Base-by-base conservation (phyloP, 2,329 filamentous ascomycete genomes). In the Exophiala bonariae region DNA sequence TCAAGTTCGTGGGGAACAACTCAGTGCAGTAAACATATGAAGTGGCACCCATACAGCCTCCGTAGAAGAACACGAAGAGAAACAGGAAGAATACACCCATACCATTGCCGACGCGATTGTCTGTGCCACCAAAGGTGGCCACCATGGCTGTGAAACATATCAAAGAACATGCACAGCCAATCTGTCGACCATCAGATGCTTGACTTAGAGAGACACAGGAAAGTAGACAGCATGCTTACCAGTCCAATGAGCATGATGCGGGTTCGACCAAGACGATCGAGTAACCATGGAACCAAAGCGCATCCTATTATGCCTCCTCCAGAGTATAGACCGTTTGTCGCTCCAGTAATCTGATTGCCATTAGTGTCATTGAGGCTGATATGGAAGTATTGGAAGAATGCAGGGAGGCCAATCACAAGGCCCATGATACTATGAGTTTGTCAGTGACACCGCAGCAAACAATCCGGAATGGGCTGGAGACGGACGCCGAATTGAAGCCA, bases 11-110 rank as follows among this genome's bases (percentile, higher is more conserved):
- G 8, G 49, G 49, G 28, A 47, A 51, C 19, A 51, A 32, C 26
- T 52, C 49, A n/a, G 34, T 20, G 22, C 35, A 36, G 39, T 44
- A 52, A 5, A 49, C 33, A 32, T 44, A 41, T 4, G 39, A 41
- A 10, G 44, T 41, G 3, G 41, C 44, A 26, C 45, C 44, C 13
- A 44, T 17, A 19, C n/a, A 36, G 28, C 65, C 69, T 30, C 62
- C 64, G 63, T 66, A 72, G 54, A 64, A 71, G 42, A 63, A 50
- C 28, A 67, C 64, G 47, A 63, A 67, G 46, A 70, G 60, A 57
- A 66, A 71, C 35, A 68, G 58, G 55, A 71, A 69, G 49, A 70
- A 67, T 0, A 71, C 63, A 5, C 62, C 65, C 3, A 63, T 66
- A 11, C 23, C 23, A 10, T 18, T 13, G 14, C 10, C 16, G 19